Conservation (phyloP, 2,329 filamentous ascomycete species). For the Remersonia thermophila region DNA sequence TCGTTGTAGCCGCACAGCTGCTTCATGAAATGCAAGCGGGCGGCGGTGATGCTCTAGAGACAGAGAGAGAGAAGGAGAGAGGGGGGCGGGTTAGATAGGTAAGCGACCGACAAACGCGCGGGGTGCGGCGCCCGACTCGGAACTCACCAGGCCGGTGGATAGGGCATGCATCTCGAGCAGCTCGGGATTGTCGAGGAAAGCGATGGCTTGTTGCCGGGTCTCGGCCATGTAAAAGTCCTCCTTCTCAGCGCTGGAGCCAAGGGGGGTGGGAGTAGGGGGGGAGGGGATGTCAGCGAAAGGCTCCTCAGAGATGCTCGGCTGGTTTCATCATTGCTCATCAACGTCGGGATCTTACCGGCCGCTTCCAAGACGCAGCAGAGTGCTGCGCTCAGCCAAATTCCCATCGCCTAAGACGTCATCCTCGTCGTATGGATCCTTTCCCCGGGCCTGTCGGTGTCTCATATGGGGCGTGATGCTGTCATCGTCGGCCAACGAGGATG, state of each 20-base stretch:
- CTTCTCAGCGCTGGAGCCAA: constrained; percentile 12
- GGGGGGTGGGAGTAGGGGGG: background rate
- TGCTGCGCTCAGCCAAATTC: constrained; percentile 18
- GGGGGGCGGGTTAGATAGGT: too few relatives aligned
- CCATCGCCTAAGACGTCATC: constrained; percentile 23
- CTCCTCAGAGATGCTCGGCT: too few relatives aligned
- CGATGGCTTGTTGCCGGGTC: constrained; percentile 36
- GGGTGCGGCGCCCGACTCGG: too few relatives aligned
- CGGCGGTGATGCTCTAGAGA: constrained; percentile 38
- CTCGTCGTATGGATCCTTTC: constrained; percentile 39
- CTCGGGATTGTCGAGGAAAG: constrained; percentile 45
- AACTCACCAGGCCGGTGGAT: constrained; percentile 40
- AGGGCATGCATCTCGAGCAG: constrained; percentile 47
- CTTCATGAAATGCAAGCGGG: constrained; percentile 42
- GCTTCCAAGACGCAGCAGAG: constrained; percentile 7
- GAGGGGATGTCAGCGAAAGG: too few relatives aligned
- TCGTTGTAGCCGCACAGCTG: constrained; percentile 41
- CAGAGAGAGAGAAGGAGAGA: background rate
- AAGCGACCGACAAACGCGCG: too few relatives aligned
- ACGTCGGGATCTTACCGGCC: constrained; percentile 9
- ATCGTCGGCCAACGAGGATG: constrained; percentile 5
- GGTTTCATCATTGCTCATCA: too few relatives aligned
- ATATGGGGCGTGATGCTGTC: constrained; percentile 34
- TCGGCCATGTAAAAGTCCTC: constrained; percentile 33
- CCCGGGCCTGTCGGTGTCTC: constrained; percentile 47